phyloP scores from a whole-genome alignment of 140 eudicot species.

The Ambrosia hybrid region DNA sequence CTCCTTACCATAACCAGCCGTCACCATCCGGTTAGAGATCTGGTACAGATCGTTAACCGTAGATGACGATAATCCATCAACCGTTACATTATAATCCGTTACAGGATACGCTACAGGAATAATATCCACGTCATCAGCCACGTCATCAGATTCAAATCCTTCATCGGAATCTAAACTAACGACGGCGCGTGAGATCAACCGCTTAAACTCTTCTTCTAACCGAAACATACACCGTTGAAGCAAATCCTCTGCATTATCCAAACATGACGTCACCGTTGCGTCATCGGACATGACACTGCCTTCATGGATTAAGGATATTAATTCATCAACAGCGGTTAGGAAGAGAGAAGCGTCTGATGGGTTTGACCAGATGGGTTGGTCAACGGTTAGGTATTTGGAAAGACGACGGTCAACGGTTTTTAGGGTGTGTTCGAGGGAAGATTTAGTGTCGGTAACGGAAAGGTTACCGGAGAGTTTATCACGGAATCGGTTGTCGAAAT shows the following conservation, averaged over 20 bases:
- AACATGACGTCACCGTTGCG: conserved; percentile 34
- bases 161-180: conserved; percentile 38
- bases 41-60: conserved; percentile 63
- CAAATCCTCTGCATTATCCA: conserved; percentile 82
- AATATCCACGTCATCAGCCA: background rate
- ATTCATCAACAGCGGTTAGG: conserved; percentile 61
- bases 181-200: conserved; percentile 49
- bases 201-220: conserved; percentile 78
- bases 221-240: conserved; percentile 67
- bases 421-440: conserved; percentile 49
- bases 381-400: conserved; percentile 49
- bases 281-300: conserved; percentile 63
- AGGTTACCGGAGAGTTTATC: conserved; percentile 61
- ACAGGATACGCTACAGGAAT: conserved; percentile 71
- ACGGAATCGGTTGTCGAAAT: conserved; percentile 70
- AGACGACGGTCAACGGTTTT: conserved; percentile 56
- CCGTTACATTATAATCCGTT: conserved; percentile 54
- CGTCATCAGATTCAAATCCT: conserved; percentile 17
- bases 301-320: conserved; percentile 48
- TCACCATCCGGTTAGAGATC: conserved; percentile 78
- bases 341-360: conserved; percentile 61
- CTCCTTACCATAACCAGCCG: conserved; percentile 77
- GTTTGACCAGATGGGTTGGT: conserved; percentile 64
- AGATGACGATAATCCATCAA: conserved; percentile 73
- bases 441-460: conserved; percentile 31